phyloP scores from a whole-genome alignment of 208 protist genomes.

The Wallacemonas sp. region DNA sequence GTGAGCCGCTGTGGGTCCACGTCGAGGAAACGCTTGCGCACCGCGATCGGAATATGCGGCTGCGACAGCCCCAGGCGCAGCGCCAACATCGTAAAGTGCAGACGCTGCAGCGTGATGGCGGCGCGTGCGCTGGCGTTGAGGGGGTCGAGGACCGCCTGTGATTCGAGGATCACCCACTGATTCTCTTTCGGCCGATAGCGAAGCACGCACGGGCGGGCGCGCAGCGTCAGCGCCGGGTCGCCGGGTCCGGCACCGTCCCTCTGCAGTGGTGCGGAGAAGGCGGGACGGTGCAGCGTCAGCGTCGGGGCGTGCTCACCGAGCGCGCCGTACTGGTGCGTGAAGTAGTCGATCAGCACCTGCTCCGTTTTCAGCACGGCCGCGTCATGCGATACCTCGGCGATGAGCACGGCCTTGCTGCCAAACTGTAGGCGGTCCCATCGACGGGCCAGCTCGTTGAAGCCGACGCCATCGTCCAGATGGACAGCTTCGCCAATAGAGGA shows the following conservation, averaged over 20 bases:
- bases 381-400: constrained; percentile 65
- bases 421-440: constrained; percentile 89
- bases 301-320: constrained; percentile 82
- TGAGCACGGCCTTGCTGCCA: constrained; percentile 76
- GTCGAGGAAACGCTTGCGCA: constrained; percentile 86
- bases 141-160: constrained; percentile 73
- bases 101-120: constrained; percentile 56
- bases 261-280: constrained; percentile 66
- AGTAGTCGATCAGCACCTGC: constrained; percentile 75
- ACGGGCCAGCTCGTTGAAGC: constrained; percentile 87
- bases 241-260: neutral
- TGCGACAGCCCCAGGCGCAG: constrained; percentile 83
- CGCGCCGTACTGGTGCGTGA: constrained; percentile 67
- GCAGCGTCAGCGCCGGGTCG: constrained; percentile 37
- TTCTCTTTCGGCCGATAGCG: constrained; percentile 88
- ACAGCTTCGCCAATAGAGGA: constrained; percentile 77
- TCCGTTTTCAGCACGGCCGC: constrained; percentile 75
- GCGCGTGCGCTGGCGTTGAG: constrained; percentile 55
- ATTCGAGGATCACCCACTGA: constrained; percentile 89
- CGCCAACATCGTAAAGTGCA: constrained; percentile 81
- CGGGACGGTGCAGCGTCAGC: constrained; percentile 83
- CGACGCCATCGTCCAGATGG: constrained; percentile 81
- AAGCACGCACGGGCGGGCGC: constrained; percentile 68
- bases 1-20: constrained; percentile 71
- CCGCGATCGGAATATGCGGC: constrained; percentile 79